phyloP scores from a whole-genome alignment of 306 rosid species.

The Herpetospermum pedunculosum region DNA sequence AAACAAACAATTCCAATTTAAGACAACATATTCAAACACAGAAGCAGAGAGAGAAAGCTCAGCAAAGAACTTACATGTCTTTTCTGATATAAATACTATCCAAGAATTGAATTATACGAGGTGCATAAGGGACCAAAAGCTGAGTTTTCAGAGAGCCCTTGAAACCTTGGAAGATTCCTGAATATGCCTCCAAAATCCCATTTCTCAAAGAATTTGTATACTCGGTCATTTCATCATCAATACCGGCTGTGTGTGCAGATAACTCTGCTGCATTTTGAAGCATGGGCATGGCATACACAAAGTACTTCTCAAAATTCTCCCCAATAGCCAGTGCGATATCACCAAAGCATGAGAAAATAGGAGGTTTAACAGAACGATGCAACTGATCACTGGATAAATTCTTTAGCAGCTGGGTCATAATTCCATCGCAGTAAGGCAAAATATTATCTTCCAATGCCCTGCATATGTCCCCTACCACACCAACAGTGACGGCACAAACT shows the following conservation, averaged over 20 bases:
- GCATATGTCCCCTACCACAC: slow-evolving; percentile 91
- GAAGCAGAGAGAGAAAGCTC: not conserved
- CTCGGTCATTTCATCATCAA: slow-evolving; percentile 75
- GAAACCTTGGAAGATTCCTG: slow-evolving; percentile 90
- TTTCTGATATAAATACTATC: slow-evolving; percentile 76
- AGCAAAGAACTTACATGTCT: slow-evolving; percentile 58
- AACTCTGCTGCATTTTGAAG: slow-evolving; percentile 79
- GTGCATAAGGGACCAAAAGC: slow-evolving; percentile 74
- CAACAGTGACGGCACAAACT: slow-evolving; percentile 85
- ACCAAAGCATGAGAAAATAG: slow-evolving; percentile 81
- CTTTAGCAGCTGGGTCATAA: slow-evolving; percentile 81
- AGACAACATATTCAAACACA: not conserved
- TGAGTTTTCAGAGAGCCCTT: slow-evolving; percentile 73
- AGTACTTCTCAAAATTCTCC: slow-evolving; percentile 70
- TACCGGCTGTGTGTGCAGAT: slow-evolving; percentile 54
- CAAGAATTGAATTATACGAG: slow-evolving; percentile 78
- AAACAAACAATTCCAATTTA: slow-evolving; percentile 6
- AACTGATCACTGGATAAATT: slow-evolving; percentile 77
- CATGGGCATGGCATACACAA: slow-evolving; percentile 84
- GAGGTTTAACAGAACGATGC: slow-evolving; percentile 88
- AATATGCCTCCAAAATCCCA: slow-evolving; percentile 90
- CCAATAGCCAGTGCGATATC: slow-evolving; percentile 86
- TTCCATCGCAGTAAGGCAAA: slow-evolving; percentile 84
- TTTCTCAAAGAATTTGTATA: slow-evolving; percentile 78
- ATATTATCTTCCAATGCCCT: slow-evolving; percentile 81